Percentiles rank a stretch among this genome's conserved stretches.
These are phyloP conservation scores for Daldinia eschscholtzii DNA, from an alignment of 2,329 filamentous ascomycete species.

Conservation along the genomic window DNA sequence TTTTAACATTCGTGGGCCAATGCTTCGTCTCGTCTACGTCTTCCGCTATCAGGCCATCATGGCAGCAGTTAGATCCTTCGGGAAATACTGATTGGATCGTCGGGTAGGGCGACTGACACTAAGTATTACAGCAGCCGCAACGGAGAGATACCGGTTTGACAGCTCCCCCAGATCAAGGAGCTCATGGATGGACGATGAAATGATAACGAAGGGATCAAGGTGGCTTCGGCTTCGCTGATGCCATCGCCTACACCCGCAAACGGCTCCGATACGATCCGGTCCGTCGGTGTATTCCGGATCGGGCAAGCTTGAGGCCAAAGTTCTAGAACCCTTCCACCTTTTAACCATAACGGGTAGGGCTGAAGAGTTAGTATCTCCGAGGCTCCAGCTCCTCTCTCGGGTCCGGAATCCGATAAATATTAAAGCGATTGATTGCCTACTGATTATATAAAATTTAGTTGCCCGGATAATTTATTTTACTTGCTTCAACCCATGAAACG, in stretches of 20 bases:
- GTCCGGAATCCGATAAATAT: constrained; percentile 13
- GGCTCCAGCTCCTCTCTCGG: constrained; percentile 12
- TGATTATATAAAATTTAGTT: constrained; percentile 13
- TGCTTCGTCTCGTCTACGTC: constrained; percentile 15
- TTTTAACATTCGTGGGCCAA: constrained; percentile 12
- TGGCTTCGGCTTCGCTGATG: constrained; percentile 21
- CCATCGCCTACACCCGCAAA: constrained; percentile 14
- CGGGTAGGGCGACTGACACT: constrained; percentile 21
- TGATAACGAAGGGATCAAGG: constrained; percentile 9
- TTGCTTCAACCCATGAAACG: neutral
- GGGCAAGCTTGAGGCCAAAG: constrained; percentile 25
- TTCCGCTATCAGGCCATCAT: constrained; percentile 24
- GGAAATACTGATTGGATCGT: constrained; percentile 21
- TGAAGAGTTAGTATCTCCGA: constrained; percentile 24
- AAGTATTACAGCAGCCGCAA: constrained; percentile 18
- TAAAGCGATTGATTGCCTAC: neutral
- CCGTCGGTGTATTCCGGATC: constrained; percentile 38
- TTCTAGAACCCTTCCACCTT: constrained; percentile 23
- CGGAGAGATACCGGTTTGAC: constrained; percentile 18
- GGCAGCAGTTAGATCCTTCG: constrained; percentile 22
- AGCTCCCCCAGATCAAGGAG: constrained; percentile 11
- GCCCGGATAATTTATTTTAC: constrained; percentile 17
- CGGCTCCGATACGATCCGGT: constrained; percentile 35
- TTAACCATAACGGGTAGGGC: constrained; percentile 26
- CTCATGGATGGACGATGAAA: constrained; percentile 14